These are phyloP conservation scores for Cryomyces antarcticus DNA, from an alignment of 495 filamentous ascomycete genomes.

Conservation along the genomic window DNA sequence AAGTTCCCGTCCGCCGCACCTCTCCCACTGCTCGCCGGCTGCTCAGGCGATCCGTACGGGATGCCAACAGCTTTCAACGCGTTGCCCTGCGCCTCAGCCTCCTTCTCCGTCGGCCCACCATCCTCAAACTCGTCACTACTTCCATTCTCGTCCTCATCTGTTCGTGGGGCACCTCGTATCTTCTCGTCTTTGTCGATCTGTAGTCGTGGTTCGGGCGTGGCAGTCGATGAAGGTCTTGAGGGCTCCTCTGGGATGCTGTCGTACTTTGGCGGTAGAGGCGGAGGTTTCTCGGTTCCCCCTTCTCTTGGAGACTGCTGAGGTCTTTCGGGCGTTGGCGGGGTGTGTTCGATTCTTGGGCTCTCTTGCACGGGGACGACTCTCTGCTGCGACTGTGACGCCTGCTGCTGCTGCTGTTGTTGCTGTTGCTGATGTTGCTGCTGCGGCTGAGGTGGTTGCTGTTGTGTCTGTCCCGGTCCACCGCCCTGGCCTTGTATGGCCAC, in stretches of 20 bases:
- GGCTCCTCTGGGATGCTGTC: slow-evolving; percentile 9
- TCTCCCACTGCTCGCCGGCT: too few relatives aligned
- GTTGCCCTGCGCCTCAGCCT: not conserved
- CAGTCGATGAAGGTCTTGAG: slow-evolving; percentile 1
- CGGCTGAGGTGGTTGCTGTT: slow-evolving; percentile 3
- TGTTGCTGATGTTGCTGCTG: slow-evolving; percentile 2
- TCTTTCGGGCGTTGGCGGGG: slow-evolving; percentile 22
- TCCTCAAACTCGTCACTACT: not conserved
- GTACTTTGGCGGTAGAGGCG: not conserved
- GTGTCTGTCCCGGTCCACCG: not conserved
- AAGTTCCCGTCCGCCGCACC: slow-evolving; percentile 3
- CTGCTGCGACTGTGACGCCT: too few relatives aligned
- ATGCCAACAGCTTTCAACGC: too few relatives aligned
- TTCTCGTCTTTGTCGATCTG: slow-evolving; percentile 15
- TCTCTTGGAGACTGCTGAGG: not conserved
- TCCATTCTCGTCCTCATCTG: slow-evolving; percentile 10
- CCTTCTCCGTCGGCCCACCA: not conserved
- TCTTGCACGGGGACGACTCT: slow-evolving; percentile 3
- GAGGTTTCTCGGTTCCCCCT: too few relatives aligned
- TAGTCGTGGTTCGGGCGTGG: slow-evolving; percentile 4
- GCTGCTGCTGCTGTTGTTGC: too few relatives aligned
- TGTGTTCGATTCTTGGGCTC: slow-evolving; percentile 23
- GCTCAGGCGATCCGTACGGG: too few relatives aligned
- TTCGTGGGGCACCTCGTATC: too few relatives aligned
- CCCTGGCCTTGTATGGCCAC: slow-evolving; percentile 8